Conservation (phyloP, 495 filamentous ascomycete species). For the Neurospora sp. region DNA sequence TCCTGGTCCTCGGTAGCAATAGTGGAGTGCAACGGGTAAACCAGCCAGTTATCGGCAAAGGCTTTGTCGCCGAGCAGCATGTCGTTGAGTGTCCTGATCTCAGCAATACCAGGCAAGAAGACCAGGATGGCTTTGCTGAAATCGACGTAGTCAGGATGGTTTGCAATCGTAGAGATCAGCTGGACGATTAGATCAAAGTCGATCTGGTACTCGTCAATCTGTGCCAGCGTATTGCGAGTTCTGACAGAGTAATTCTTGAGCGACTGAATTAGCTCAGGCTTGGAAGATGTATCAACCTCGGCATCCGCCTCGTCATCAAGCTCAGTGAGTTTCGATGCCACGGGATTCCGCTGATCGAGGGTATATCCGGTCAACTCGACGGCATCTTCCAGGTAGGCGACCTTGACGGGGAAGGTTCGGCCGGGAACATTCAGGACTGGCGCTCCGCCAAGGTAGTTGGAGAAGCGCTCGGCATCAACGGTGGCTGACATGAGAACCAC, state of each 20-base stretch:
- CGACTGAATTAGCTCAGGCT: slow-evolving; percentile 38
- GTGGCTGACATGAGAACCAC: slow-evolving; percentile 96
- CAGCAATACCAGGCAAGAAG: slow-evolving; percentile 90
- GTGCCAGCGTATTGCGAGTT: slow-evolving; percentile 61
- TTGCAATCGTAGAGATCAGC: slow-evolving; percentile 63
- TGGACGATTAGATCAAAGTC: slow-evolving; percentile 73
- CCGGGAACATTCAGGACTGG: slow-evolving; percentile 85
- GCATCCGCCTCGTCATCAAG: slow-evolving; percentile 48
- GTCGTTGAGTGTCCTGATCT: slow-evolving; percentile 82
- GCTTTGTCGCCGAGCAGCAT: slow-evolving; percentile 59
- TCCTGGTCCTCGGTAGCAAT: slow-evolving; percentile 97
- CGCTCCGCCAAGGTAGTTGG: slow-evolving; percentile 72
- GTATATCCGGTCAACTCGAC: slow-evolving; percentile 70
- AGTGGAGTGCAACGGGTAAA: slow-evolving; percentile 83
- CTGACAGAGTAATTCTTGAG: slow-evolving; percentile 63
- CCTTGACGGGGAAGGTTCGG: slow-evolving; percentile 82
- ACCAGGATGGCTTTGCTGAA: slow-evolving; percentile 87
- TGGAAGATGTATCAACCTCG: slow-evolving; percentile 34
- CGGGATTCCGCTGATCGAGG: slow-evolving; percentile 38
- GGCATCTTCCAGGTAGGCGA: slow-evolving; percentile 84
- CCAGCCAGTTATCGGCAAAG: slow-evolving; percentile 62
- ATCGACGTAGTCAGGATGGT: slow-evolving; percentile 46
- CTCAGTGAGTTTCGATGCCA: slow-evolving; percentile 32
- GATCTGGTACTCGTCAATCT: slow-evolving; percentile 78
- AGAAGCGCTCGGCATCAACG: slow-evolving; percentile 83